phyloP scores from a whole-genome alignment of 805 yeast genomes.

The Candida boleticola region DNA sequence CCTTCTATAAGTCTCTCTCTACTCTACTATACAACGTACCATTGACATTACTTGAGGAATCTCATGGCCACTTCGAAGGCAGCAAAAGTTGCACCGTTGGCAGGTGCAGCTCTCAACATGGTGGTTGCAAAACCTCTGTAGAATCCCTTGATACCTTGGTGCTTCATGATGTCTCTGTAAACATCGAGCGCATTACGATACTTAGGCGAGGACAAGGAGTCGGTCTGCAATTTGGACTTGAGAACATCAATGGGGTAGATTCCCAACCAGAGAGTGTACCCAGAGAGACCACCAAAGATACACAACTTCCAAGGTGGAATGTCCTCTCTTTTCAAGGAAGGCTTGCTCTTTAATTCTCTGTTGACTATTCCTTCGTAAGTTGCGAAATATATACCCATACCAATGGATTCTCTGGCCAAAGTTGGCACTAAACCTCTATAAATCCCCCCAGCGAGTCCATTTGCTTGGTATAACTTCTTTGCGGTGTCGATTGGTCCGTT shows the following conservation, averaged over 20 bases:
- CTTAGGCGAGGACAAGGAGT: constrained; percentile 54
- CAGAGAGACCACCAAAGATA: constrained; percentile 85
- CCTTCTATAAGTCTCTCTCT: background rate
- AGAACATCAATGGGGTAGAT: constrained; percentile 88
- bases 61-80: constrained; percentile 92
- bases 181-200: constrained; percentile 63
- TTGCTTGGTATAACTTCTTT: constrained; percentile 49
- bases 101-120: constrained; percentile 94
- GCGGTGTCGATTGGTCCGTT: constrained; percentile 76
- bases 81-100: constrained; percentile 94
- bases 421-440: constrained; percentile 86
- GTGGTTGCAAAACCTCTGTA: constrained; percentile 93
- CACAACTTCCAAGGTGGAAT: constrained; percentile 89
- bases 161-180: constrained; percentile 46
- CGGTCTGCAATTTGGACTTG: constrained; percentile 81
- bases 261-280: constrained; percentile 83
- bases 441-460: constrained; percentile 57
- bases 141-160: constrained; percentile 73
- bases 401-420: constrained; percentile 77
- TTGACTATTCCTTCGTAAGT: constrained; percentile 88
- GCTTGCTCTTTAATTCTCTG: constrained; percentile 49
- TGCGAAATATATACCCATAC: constrained; percentile 84
- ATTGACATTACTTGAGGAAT: constrained; percentile 25
- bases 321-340: constrained; percentile 54
- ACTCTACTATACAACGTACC: too few species aligned